Evolutionary conservation across 441 rosid genomes (phyloP).

Genomic region (Eugenia klotzschiana): DNA sequence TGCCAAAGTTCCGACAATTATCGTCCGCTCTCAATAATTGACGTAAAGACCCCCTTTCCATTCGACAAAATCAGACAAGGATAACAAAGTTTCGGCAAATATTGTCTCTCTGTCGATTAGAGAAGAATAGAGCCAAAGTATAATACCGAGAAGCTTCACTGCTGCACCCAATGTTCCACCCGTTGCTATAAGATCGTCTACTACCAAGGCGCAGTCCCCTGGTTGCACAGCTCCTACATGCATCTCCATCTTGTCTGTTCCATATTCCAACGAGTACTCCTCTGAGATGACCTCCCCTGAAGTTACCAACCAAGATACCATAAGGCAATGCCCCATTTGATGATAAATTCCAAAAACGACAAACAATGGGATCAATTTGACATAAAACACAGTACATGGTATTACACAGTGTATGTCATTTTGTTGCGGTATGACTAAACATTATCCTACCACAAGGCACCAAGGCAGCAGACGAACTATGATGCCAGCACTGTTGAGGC

Average conservation of each 20-base stretch:
- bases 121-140: not conserved
- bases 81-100: not conserved
- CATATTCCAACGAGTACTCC: slow-evolving; percentile 87
- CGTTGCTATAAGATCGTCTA: slow-evolving; percentile 90
- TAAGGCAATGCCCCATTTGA: not conserved
- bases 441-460: not conserved
- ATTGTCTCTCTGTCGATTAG: not conserved
- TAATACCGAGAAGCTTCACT: slow-evolving; percentile 71
- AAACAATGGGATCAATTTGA: not conserved
- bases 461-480: not conserved
- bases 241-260: slow-evolving; percentile 86
- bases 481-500: not conserved
- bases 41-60: not conserved
- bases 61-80: not conserved
- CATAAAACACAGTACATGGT: not conserved
- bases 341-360: not conserved
- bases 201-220: slow-evolving; percentile 70
- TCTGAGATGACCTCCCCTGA: slow-evolving; percentile 78
- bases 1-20: no score
- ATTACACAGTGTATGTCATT: not conserved
- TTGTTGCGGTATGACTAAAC: not conserved
- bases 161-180: slow-evolving; percentile 93
- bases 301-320: not conserved
- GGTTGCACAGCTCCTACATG: slow-evolving; percentile 87
- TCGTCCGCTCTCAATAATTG: not conserved